Percentiles rank a stretch among this genome's conserved stretches.
phyloP scores from a whole-genome alignment of 2,329 filamentous ascomycete genomes.

The Cladosporium velox region DNA sequence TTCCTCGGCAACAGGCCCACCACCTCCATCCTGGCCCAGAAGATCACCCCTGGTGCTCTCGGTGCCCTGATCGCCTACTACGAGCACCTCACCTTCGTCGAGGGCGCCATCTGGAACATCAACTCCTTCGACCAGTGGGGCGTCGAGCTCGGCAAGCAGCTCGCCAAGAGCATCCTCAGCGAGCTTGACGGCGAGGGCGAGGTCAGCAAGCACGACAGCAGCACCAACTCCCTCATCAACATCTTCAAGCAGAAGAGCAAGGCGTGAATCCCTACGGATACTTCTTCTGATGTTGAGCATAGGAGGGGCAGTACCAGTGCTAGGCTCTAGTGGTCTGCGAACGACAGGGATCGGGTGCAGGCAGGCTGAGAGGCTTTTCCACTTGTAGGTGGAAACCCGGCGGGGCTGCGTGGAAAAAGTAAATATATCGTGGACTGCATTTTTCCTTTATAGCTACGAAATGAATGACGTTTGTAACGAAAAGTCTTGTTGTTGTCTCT shows the following conservation, averaged over 20 bases:
- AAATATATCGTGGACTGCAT: constrained; percentile 7
- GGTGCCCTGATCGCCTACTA: constrained; percentile 98
- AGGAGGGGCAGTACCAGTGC: neutral
- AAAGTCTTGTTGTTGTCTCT: no score
- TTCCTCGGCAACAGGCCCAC: constrained; percentile 98
- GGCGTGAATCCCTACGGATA: constrained; percentile 7
- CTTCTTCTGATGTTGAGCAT: neutral
- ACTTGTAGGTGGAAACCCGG: neutral
- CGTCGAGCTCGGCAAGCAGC: constrained; percentile 93
- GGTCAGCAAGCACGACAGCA: constrained; percentile 75
- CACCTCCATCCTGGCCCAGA: constrained; percentile 87
- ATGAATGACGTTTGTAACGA: constrained; percentile 5
- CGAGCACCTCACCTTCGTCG: constrained; percentile 96
- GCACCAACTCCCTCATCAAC: constrained; percentile 84
- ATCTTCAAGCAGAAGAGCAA: constrained; percentile 78
- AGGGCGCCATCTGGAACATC: constrained; percentile 98
- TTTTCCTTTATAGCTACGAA: constrained; percentile 2
- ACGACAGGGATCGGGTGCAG: neutral
- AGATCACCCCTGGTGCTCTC: constrained; percentile 91
- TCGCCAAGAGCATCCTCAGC: constrained; percentile 69
- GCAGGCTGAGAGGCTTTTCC: neutral
- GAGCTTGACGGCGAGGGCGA: constrained; percentile 81
- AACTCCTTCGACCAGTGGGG: constrained; percentile 99
- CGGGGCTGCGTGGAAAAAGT: neutral
- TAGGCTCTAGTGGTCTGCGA: neutral